Percentiles rank a stretch among this genome's conserved stretches.
Evolutionary conservation across 257 asterid species (phyloP).

Genomic region (Rhazya stricta): DNA sequence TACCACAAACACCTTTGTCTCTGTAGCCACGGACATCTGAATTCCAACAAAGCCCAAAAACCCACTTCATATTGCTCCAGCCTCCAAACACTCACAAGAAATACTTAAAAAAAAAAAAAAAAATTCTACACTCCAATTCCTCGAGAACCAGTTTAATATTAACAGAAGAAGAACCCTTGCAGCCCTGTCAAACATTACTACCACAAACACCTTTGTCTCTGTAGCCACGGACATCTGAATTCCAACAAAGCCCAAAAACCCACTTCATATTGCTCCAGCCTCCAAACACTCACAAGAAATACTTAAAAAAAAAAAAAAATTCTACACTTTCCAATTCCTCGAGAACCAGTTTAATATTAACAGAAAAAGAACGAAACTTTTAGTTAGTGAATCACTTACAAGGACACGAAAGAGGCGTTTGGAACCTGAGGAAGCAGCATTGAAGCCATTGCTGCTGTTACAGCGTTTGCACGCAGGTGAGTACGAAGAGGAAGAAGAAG

Average conservation of each 20-base stretch:
- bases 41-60: background rate
- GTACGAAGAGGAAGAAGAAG: slow-evolving; percentile 15
- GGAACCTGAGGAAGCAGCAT: slow-evolving; percentile 44
- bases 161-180: slow-evolving; percentile 73
- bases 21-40: slow-evolving; percentile 84
- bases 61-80: background rate
- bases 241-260: background rate
- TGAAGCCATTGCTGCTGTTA: slow-evolving; percentile 31
- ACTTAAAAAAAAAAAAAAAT: background rate
- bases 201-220: slow-evolving; percentile 57
- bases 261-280: background rate
- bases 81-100: background rate
- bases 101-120: too few relatives aligned
- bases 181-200: slow-evolving; percentile 83
- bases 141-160: too few relatives aligned
- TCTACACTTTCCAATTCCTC: background rate
- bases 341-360: background rate
- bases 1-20: slow-evolving; percentile 58
- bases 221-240: slow-evolving; percentile 80
- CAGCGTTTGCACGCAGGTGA: slow-evolving; percentile 47
- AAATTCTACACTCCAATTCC: too few relatives aligned
- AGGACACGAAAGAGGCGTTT: slow-evolving; percentile 73
- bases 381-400: slow-evolving; percentile 36
- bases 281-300: too few relatives aligned
- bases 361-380: background rate